phyloP scores from a whole-genome alignment of 2,329 filamentous ascomycete genomes.

The Cytospora chrysosperma region DNA sequence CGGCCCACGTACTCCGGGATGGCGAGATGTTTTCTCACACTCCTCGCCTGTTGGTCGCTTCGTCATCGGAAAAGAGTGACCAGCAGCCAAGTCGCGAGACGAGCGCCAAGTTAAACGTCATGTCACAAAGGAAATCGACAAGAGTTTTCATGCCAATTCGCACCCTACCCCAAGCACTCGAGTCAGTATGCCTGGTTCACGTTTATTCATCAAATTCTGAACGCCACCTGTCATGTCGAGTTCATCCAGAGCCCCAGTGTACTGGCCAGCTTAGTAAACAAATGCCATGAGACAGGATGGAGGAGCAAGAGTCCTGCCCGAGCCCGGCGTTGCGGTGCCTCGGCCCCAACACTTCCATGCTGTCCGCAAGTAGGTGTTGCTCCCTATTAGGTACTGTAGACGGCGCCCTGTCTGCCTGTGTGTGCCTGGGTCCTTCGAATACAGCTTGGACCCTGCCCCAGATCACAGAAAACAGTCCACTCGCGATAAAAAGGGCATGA shows the following conservation, averaged over 20 bases:
- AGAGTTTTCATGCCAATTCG: background rate
- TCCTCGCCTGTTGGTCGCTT: background rate
- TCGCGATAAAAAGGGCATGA: background rate
- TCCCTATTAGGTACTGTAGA: background rate
- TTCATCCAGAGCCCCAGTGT: background rate
- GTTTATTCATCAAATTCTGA: background rate
- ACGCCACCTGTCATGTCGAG: constrained; percentile 15
- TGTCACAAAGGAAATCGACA: background rate
- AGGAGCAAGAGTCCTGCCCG: background rate
- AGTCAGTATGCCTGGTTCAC: constrained; percentile 12
- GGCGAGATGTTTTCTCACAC: constrained; percentile 8
- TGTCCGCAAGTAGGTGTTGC: no score
- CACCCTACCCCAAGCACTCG: background rate
- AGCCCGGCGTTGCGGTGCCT: background rate
- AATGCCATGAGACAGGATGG: background rate
- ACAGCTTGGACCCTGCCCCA: background rate
- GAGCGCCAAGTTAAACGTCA: constrained; percentile 12
- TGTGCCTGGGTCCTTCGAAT: no score
- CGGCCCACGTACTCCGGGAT: constrained; percentile 13
- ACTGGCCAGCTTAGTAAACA: background rate
- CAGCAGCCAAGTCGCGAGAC: background rate
- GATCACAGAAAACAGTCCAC: background rate
- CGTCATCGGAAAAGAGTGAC: background rate
- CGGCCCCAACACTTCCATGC: no score
- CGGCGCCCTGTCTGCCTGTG: no score